Conservation (phyloP, 2,329 filamentous ascomycete species). For the Blastomyces silverae region DNA sequence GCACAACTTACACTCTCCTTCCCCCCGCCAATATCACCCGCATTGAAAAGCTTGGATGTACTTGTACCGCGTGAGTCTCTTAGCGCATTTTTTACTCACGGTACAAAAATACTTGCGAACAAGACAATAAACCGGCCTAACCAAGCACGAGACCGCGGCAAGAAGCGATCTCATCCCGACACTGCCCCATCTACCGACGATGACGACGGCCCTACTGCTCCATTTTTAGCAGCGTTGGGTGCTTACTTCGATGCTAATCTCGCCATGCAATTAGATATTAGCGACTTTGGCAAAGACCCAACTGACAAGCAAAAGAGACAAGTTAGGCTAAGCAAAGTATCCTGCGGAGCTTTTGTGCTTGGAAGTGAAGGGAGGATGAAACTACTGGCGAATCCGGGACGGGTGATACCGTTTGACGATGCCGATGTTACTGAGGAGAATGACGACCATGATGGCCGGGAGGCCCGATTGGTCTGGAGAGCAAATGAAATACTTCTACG, state of each 20-base stretch:
- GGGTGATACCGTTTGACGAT: slow-evolving; percentile 20
- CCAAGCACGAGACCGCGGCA: slow-evolving; percentile 10
- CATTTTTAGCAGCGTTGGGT: slow-evolving; percentile 29
- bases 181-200: neutral
- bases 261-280: slow-evolving; percentile 36
- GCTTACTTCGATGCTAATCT: slow-evolving; percentile 35
- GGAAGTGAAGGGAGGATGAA: slow-evolving; percentile 37
- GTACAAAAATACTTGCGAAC: slow-evolving; percentile 17
- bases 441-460: slow-evolving; percentile 19
- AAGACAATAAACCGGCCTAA: slow-evolving; percentile 23
- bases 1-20: slow-evolving; percentile 38
- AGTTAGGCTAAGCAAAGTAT: slow-evolving; percentile 34
- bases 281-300: slow-evolving; percentile 6
- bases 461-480: slow-evolving; percentile 24
- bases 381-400: slow-evolving; percentile 27
- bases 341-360: slow-evolving; percentile 37
- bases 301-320: slow-evolving; percentile 24
- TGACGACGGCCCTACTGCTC: slow-evolving; percentile 15
- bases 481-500: slow-evolving; percentile 32
- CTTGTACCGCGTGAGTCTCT: slow-evolving; percentile 30
- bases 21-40: slow-evolving; percentile 31
- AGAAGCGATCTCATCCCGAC: slow-evolving; percentile 17
- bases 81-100: slow-evolving; percentile 23
- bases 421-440: slow-evolving; percentile 22
- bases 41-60: slow-evolving; percentile 33